phyloP scores from a whole-genome alignment of 176 grass and related monocot genomes.

The Elymus sibiricus region DNA sequence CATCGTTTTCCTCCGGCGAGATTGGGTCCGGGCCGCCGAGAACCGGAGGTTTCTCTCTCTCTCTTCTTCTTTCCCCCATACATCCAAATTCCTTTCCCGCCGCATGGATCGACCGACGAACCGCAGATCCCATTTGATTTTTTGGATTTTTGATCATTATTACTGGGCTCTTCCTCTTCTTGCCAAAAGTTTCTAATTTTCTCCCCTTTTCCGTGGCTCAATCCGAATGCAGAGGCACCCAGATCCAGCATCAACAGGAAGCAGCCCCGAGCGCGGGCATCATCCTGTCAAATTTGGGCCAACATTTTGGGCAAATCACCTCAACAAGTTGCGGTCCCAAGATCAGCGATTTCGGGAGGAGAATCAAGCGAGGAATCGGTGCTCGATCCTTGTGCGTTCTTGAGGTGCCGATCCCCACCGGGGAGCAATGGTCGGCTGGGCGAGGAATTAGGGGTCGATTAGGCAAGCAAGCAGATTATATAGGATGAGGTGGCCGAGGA shows the following conservation, averaged over 20 bases:
- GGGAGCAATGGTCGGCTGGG: conserved; percentile 11
- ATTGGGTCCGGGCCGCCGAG: not conserved
- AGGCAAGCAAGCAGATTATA: conserved; percentile 11
- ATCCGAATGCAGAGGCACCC: not conserved
- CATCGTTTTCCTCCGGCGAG: not conserved
- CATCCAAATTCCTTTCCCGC: not conserved
- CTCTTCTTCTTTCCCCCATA: not conserved
- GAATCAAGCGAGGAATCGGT: not conserved
- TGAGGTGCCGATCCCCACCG: not conserved
- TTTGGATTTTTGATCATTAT: not conserved
- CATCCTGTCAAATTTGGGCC: not conserved
- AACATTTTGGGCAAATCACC: not conserved
- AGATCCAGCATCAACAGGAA: not conserved
- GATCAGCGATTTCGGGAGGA: not conserved
- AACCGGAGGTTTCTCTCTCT: not conserved
- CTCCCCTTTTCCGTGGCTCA: not conserved
- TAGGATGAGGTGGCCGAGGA: conserved; percentile 31
- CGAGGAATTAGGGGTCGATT: not conserved
- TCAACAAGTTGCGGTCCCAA: not conserved
- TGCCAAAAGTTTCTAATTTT: not conserved
- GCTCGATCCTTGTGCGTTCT: not conserved
- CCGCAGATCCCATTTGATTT: not conserved
- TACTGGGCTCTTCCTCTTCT: not conserved
- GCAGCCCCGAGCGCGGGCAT: not conserved
- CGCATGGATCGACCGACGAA: not conserved